phyloP scores from a whole-genome alignment of 495 filamentous ascomycete species.

The Xylona heveae region DNA sequence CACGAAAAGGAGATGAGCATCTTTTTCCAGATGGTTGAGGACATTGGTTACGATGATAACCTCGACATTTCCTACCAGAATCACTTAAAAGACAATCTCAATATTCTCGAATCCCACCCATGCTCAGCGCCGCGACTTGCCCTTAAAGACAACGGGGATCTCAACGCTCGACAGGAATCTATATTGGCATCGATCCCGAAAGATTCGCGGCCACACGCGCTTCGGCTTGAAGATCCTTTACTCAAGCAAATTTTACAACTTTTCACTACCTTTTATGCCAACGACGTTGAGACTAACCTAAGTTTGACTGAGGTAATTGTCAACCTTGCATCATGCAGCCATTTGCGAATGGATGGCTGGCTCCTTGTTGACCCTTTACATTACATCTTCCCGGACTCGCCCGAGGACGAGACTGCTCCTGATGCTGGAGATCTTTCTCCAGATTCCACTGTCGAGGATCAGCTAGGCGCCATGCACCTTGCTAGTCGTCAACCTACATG shows the following conservation, averaged over 20 bases:
- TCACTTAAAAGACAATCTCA: conserved; percentile 59
- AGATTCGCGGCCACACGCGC: conserved; percentile 33
- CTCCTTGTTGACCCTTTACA: conserved; percentile 50
- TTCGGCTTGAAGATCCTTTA: conserved; percentile 55
- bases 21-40: conserved; percentile 47
- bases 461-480: conserved; percentile 19
- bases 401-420: conserved; percentile 12
- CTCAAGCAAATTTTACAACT: conserved; percentile 46
- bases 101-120: conserved; percentile 58
- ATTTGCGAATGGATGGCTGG: conserved; percentile 73
- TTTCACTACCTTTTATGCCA: conserved; percentile 62
- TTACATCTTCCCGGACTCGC: conserved; percentile 28
- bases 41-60: conserved; percentile 47
- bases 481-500: conserved; percentile 20
- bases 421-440: neutral
- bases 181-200: conserved; percentile 10
- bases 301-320: conserved; percentile 64
- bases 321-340: conserved; percentile 62
- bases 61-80: conserved; percentile 64
- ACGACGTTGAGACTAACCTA: conserved; percentile 77
- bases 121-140: conserved; percentile 41
- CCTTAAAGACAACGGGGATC: conserved; percentile 27
- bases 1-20: conserved; percentile 62
- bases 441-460: neutral
- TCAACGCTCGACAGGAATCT: conserved; percentile 8